Evolutionary conservation across 257 asterid genomes (phyloP).

Genomic region (Primulina tabacum): DNA sequence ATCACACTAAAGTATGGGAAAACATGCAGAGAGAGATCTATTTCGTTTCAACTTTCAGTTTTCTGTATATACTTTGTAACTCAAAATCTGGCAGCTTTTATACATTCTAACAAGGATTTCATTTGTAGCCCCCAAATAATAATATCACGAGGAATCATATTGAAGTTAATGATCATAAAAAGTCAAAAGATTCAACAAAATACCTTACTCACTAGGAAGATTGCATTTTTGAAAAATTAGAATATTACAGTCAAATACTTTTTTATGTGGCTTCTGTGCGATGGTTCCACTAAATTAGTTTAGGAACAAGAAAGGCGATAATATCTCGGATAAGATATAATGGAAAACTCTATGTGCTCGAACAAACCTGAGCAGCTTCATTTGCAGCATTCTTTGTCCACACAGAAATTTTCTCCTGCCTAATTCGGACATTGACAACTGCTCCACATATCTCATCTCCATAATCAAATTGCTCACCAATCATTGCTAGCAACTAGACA

Average conservation of each 20-base stretch:
- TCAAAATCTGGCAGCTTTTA: background rate
- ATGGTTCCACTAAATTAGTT: background rate
- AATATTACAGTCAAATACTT: background rate
- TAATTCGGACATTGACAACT: slow-evolving; percentile 70
- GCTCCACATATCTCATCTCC: slow-evolving; percentile 99
- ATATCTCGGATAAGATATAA: background rate
- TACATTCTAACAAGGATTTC: slow-evolving; percentile 10
- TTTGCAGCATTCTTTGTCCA: slow-evolving; percentile 96
- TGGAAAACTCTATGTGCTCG: background rate
- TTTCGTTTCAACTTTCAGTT: slow-evolving; percentile 10
- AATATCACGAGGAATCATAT: background rate
- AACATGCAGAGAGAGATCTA: background rate
- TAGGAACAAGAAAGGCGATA: background rate
- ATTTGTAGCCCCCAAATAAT: background rate
- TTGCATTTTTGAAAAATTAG: background rate
- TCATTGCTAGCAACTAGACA: slow-evolving; percentile 81
- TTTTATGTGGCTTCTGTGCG: background rate
- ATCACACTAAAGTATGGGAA: background rate
- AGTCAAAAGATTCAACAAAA: background rate
- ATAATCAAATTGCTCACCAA: slow-evolving; percentile 89
- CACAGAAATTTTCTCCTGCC: slow-evolving; percentile 67
- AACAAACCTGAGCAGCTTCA: slow-evolving; percentile 90
- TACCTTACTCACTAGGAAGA: background rate
- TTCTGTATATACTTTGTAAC: background rate
- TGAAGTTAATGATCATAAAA: background rate